A percentile compares a stretch with the other conserved stretches of the same genome.
phyloP scores from a whole-genome alignment of 441 rosid species.

The Geranium incanum region DNA sequence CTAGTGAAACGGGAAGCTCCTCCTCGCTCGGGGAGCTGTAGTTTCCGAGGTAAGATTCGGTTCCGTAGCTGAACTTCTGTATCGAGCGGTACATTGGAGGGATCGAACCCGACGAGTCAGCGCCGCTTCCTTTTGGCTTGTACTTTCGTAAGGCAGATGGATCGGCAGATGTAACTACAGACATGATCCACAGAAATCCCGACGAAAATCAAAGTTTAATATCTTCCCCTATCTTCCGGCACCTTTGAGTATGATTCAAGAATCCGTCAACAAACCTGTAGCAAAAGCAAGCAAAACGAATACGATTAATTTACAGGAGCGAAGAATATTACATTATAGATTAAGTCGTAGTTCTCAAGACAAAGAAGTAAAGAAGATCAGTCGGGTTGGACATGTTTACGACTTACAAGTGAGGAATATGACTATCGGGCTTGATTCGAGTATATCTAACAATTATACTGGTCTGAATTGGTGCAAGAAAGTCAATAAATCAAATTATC shows the following conservation, averaged over 20 bases:
- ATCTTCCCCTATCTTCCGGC: neutral
- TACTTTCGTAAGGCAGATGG: neutral
- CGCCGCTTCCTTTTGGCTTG: constrained; percentile 1
- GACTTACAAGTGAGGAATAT: too few relatives aligned
- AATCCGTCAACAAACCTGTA: neutral
- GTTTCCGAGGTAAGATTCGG: neutral
- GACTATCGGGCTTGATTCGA: too few relatives aligned
- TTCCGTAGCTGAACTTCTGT: constrained; percentile 5
- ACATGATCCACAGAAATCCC: neutral
- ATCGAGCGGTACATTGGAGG: neutral
- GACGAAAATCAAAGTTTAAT: neutral
- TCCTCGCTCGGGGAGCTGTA: neutral
- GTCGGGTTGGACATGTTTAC: too few relatives aligned
- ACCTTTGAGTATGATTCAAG: neutral
- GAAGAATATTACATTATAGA: too few relatives aligned
- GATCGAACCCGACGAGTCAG: neutral
- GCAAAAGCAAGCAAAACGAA: too few relatives aligned
- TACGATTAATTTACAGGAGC: too few relatives aligned
- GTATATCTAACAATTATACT: too few relatives aligned
- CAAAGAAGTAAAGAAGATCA: too few relatives aligned
- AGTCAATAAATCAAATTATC: too few relatives aligned
- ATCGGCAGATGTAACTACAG: neutral
- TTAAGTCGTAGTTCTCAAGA: too few relatives aligned
- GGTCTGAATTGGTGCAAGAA: too few relatives aligned
- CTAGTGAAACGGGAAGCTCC: constrained; percentile 1